phyloP scores from a whole-genome alignment of 1,284 basidiomycete genomes.

The Cystobasidium slooffiae region DNA sequence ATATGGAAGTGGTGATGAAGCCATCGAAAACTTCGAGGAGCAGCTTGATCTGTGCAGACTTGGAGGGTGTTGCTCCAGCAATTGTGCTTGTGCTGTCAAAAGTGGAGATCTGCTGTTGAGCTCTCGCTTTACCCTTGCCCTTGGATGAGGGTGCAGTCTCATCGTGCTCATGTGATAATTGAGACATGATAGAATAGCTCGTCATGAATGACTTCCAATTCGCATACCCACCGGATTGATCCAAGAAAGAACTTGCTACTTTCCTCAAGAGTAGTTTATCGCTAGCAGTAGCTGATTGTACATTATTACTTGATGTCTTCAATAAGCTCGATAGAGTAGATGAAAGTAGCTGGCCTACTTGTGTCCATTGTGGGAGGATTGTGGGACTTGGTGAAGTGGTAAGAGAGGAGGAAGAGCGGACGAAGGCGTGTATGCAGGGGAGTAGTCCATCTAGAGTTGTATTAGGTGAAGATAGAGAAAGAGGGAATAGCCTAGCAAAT shows the following conservation, averaged over 20 bases:
- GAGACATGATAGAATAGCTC: background rate
- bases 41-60: background rate
- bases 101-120: no score
- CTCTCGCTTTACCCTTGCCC: conserved; percentile 22
- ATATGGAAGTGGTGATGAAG: conserved; percentile 1
- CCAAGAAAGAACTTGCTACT: conserved; percentile 8
- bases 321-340: background rate
- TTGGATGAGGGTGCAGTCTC: background rate
- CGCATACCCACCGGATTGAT: background rate
- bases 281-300: background rate
- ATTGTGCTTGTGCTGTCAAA: background rate
- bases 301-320: background rate
- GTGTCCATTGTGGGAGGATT: conserved; percentile 1
- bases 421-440: conserved; percentile 29
- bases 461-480: conserved; percentile 16
- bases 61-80: background rate
- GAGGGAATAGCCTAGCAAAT: conserved; percentile 5
- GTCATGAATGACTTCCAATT: conserved; percentile 15
- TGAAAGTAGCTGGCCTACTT: conserved; percentile 16
- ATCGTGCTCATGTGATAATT: background rate
- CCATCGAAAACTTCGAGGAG: background rate
- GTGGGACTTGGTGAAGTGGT: background rate
- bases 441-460: conserved; percentile 18
- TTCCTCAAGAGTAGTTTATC: conserved; percentile 22
- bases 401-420: background rate